Evolutionary conservation across 2,329 filamentous ascomycete species (phyloP), one percentile per base, ranked within the genome.

Genomic region (Fusarium bactridioides): DNA sequence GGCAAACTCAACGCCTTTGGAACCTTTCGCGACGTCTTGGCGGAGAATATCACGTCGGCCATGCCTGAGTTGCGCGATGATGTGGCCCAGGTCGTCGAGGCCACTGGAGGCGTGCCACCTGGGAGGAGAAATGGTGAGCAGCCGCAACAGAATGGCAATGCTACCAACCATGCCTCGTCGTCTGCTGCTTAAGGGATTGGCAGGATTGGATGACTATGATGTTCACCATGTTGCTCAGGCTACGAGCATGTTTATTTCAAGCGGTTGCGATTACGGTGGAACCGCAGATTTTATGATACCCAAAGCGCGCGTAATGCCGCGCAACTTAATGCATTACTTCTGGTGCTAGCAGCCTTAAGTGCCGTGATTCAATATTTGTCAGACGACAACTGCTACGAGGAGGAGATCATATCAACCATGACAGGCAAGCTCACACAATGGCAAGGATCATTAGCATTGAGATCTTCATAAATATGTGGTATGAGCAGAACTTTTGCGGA

Each of bases 1-100:
- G 91, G 91, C 61, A 92, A 92, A 84, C 84, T 86, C 80, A 79
- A 82, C 75, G 90, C 90, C 40, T 93, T 92, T 78, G 84, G 79
- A 16, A 75, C 81, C 35, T 92, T 93, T 78, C 83, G 90, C 59
- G 89, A 92, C 80, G 84, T 89, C 29, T 83, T 93, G 5, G 90
- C 90, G 18, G 83, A 83, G 59, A 85, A 91, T 79, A 88, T 91
- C 79, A 82, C 82, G 43, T 79, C 79, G 43, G 88, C 88, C 23
- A 85, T 91, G 85, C 89, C 89, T 11, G 90, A 91, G 85, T 77
- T 91, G 72, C 77, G 81, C 37, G 84, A 82, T 5, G 89, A 91
- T 68, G 85, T 89, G 19, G 82, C 82, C 15, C 78, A 80, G 41
- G 86, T 91, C 13, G 72, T 90, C 11, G 83, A 82, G 68, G 84